Base-by-base conservation (phyloP, 2,329 filamentous ascomycete genomes). In the Aspergillus quadricinctus region DNA sequence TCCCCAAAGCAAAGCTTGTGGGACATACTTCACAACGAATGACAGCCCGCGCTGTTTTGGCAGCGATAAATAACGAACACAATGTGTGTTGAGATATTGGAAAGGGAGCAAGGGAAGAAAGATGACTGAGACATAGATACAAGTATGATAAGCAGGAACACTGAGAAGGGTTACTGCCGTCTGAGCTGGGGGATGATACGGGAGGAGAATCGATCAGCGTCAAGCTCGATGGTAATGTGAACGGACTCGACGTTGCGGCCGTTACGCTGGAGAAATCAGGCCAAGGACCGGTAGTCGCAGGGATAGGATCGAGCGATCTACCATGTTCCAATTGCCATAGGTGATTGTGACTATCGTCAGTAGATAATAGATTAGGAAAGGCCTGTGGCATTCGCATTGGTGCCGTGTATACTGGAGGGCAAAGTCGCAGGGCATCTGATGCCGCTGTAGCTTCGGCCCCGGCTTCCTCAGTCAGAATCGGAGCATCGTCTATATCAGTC, bases 21-120 rank as follows among this genome's bases (percentile, higher is more conserved):
- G 76, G 76, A 56, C 77, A 79, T 19, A 69, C 61, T 46, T 67
- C 61, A 58, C 77, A 79, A 58, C 74, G 74, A 27, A 79, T 71
- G 14, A 78, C 75, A 21, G 68, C 61, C 29, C 68, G 69, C 14
- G 75, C 75, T 9, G 75, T 78, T 54, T 69, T 68, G 27, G 76
- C 69, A 17, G 73, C 74, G n/a, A 71, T 74, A 49, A 73, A 74
- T 19, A 79, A 62, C 1, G 77, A 77, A 51, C 71, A 73, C 50
- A 79, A 56, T 7, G 76, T 78, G 58, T 77, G 73, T 7, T 70
- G 66, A 9, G 71, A 73, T 55, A 77, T 64, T 4, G 77, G 76
- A 55, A 77, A 78, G 21, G 75, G 69, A 31, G 70, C 67, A 14
- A 78, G 65, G 21, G 71, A 73, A 45, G 73, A 74, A 43, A 77